Evolutionary conservation across 306 rosid genomes (phyloP).

Genomic region (Canavalia gladiata): DNA sequence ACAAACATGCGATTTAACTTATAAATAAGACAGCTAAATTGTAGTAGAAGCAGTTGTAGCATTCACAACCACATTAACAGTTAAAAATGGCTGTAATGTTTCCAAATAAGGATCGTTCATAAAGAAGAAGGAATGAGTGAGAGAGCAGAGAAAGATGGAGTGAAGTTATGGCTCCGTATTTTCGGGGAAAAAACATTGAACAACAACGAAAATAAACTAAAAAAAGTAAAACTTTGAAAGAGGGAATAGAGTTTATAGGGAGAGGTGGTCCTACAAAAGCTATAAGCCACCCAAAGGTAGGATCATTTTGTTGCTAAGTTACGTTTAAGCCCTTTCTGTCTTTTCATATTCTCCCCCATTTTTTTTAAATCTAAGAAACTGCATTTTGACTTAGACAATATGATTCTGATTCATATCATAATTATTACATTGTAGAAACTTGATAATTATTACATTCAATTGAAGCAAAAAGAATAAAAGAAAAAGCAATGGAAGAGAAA

Average conservation of each 20-base stretch:
- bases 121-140: background rate
- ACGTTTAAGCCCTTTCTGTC: conserved; percentile 12
- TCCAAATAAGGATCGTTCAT: background rate
- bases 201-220: background rate
- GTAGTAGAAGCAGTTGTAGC: background rate
- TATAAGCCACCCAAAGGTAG: conserved; percentile 45
- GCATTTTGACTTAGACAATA: background rate
- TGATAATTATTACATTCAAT: background rate
- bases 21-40: background rate
- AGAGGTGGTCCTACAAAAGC: conserved; percentile 47
- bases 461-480: conserved; percentile 1
- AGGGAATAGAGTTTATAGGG: conserved; percentile 7
- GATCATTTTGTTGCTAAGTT: conserved; percentile 18
- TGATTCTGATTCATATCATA: background rate
- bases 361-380: conserved; percentile 22
- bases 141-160: background rate
- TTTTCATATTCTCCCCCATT: conserved; percentile 17
- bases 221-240: conserved; percentile 22
- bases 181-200: conserved; percentile 30
- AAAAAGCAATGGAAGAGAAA: conserved; percentile 46
- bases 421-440: background rate
- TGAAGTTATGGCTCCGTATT: background rate
- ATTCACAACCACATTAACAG: background rate
- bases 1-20: background rate
- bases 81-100: conserved; percentile 17